Evolutionary conservation across 306 rosid species (phyloP), one percentile per base, ranked within the genome.

Genomic region (Dalbergia cultrata): DNA sequence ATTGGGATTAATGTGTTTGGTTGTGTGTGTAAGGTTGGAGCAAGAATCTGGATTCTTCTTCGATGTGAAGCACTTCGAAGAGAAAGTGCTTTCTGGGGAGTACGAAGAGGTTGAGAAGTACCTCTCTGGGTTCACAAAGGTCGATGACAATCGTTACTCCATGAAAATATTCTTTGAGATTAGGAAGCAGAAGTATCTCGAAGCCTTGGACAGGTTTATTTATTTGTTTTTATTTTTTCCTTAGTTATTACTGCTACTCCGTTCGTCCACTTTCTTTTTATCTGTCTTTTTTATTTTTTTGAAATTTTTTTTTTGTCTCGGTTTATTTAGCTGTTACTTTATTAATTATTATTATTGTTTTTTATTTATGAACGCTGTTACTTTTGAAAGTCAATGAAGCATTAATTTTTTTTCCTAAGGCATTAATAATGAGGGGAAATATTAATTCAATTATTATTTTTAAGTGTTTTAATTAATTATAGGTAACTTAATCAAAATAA

Each of bases 81-180:
- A 92, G 72, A 85, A 77, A 82, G 84, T 84, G 45, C 83, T 75
- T 78, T 83, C 84, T 5, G 97, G 98, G 74, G 93, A 89, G 21
- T 94, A 97, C 97, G 94, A 94, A 0, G 92, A 90, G 54, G 89
- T 84, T 34, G 98, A 94, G 65, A 88, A 89, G 81, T 94, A 94
- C 66, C 83, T 94, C 5, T 72, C 82, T 1, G 94, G 96, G 17
- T 94, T 85, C 74, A 89, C 96, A 4, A 92, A 90, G 73, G 80
- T 88, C 2, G 89, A 88, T 72, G 97, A 92, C 74, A 94, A 94
- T 82, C 74, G 86, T 82, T 84, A 81, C 82, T 90, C 97, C 3
- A 87, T 89, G 92, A 92, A 89, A 81, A 84, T 87, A 54, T 88
- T 84, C 57, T 94, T 89, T 64, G 97, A 94, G 72, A 88, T 94